A percentile compares a stretch with the other conserved stretches of the same genome.
Conservation (phyloP, 2,329 filamentous ascomycete species). For the Microsporum audouinii region DNA sequence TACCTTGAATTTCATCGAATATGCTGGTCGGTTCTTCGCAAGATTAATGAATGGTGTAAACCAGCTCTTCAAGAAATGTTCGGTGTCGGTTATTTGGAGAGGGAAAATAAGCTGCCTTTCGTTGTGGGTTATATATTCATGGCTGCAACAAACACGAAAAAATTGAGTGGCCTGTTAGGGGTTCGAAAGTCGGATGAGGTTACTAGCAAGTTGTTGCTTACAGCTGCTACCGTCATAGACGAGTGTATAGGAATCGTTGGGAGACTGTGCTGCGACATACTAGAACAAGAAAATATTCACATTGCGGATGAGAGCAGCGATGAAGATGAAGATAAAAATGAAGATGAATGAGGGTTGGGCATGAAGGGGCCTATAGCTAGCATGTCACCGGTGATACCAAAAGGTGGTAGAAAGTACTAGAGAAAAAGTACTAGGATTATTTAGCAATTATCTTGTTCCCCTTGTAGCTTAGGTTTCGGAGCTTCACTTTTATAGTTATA, state of each 20-base stretch:
- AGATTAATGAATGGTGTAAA: constrained; percentile 18
- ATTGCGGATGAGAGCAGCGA: neutral
- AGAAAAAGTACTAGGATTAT: no score
- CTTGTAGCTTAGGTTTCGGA: no score
- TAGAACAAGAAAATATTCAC: neutral
- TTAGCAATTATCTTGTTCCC: no score
- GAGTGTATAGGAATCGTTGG: neutral
- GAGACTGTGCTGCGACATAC: neutral
- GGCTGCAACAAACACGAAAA: constrained; percentile 16
- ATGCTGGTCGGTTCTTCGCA: constrained; percentile 31
- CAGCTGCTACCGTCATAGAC: neutral
- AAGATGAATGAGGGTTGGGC: neutral
- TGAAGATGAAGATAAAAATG: neutral
- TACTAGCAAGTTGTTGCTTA: neutral
- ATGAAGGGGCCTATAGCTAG: neutral
- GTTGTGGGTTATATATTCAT: constrained; percentile 34
- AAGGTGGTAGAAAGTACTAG: no score
- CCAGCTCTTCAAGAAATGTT: constrained; percentile 24
- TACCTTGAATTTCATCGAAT: constrained; percentile 32
- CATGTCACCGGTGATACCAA: neutral
- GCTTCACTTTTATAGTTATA: no score
- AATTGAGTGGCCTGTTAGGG: neutral
- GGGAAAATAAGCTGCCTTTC: constrained; percentile 32
- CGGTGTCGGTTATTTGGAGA: constrained; percentile 28
- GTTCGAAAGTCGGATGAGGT: neutral